Base-by-base conservation (phyloP, 2,329 filamentous ascomycete species). In the Hortaea sp. region DNA sequence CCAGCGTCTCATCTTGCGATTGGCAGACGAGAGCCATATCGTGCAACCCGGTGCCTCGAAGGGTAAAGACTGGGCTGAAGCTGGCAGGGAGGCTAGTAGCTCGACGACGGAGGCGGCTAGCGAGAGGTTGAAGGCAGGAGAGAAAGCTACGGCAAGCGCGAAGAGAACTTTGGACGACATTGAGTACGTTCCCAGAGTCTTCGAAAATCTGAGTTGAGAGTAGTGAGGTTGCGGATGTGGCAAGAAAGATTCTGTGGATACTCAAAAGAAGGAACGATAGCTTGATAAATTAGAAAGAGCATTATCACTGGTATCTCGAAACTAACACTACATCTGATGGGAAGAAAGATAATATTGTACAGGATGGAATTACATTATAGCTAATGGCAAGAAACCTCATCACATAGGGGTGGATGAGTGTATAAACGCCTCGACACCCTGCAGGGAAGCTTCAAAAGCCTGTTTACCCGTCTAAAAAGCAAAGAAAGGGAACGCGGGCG, bases 11-110 rank as follows among this genome's bases (percentile, higher is more conserved):
- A 41, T 64, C 6, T 41, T 48, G 2, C 54, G 61, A 9, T 49
- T 63, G 6, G 59, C 59, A n/a, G 60, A 62, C 40, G 63, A 65
- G 44, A 65, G 63, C 30, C 63, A 63, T 50, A 48, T 65, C 10
- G 56, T 65, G 2, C 53, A 57, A 13, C 58, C 59, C 7, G 53
- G 54, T n/a, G 48, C 56, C 12, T 48, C 50, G 4, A 49, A 47
- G 7, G 59, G 57, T 5, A 45, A 43, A 40, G 56, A 60, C 13
- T 63, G 60, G 60, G 48, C 49, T 7, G 44, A 49, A 12, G 59
- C 60, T 3, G 57, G 51, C 4, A 50, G 46, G 12, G 50, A 53
- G 20, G 47, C 43, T n/a, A 42, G 42, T 9, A 42, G 30, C n/a
- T 43, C 41, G 35, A 37, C 31, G 29, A 13, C 35, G 29, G 38